Conservation (phyloP, 371 early-diverging fungal genomes). For the Rhizopus stolonifer region DNA sequence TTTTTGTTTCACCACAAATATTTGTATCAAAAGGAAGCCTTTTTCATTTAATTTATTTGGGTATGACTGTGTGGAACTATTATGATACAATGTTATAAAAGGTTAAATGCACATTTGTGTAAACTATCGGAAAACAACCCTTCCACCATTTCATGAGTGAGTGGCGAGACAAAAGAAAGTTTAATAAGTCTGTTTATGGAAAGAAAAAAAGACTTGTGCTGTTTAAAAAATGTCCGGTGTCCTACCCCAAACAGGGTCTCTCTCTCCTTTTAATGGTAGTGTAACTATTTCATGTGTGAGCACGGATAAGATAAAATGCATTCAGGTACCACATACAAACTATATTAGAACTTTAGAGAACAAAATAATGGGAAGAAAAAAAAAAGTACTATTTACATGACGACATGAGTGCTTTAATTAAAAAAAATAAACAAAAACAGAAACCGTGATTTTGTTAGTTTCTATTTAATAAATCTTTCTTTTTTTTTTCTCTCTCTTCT, state of each 20-base stretch:
- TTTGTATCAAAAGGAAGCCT: neutral
- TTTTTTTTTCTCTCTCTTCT: conserved; percentile 1
- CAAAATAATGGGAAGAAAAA: neutral
- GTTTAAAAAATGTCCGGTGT: too few relatives aligned
- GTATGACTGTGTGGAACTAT: neutral
- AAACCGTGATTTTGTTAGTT: neutral
- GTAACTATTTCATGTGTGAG: neutral
- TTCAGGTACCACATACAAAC: neutral
- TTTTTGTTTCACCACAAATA: neutral
- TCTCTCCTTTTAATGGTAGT: too few relatives aligned
- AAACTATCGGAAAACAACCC: neutral
- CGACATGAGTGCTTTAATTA: conserved; percentile 3
- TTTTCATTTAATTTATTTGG: too few relatives aligned
- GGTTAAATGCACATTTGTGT: neutral
- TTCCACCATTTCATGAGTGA: too few relatives aligned
- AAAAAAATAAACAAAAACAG: conserved; percentile 2
- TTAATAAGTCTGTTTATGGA: conserved; percentile 20
- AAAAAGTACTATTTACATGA: neutral
- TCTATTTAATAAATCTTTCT: conserved; percentile 1
- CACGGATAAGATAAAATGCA: neutral
- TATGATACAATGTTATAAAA: neutral
- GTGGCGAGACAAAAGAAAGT: conserved; percentile 17
- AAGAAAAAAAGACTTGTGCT: neutral
- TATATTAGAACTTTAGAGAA: neutral
- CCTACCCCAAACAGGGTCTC: too few relatives aligned